Evolutionary conservation across 1,139 yeast genomes (phyloP).

Genomic region (Debaryomyces sp.): DNA sequence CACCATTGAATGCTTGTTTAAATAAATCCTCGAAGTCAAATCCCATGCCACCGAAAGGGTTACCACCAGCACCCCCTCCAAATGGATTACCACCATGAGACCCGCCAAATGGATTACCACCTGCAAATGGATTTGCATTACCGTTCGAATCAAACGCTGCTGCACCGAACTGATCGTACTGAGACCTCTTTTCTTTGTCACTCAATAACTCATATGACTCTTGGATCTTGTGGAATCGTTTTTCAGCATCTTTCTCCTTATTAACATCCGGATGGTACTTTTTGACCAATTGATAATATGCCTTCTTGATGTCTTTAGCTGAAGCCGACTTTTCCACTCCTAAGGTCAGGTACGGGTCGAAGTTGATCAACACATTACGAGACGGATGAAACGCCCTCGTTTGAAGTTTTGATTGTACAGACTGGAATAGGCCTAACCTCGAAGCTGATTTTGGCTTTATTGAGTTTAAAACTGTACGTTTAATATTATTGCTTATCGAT

Average conservation of each 20-base stretch:
- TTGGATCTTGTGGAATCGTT: slow-evolving; percentile 88
- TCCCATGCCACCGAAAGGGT: slow-evolving; percentile 52
- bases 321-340: slow-evolving; percentile 78
- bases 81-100: slow-evolving; percentile 45
- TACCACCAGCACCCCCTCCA: slow-evolving; percentile 34
- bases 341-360: slow-evolving; percentile 82
- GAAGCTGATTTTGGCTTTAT: slow-evolving; percentile 2
- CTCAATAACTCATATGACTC: slow-evolving; percentile 91
- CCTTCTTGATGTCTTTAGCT: slow-evolving; percentile 86
- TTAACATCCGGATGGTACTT: slow-evolving; percentile 96
- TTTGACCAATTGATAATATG: slow-evolving; percentile 91
- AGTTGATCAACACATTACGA: slow-evolving; percentile 26
- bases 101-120: slow-evolving; percentile 46
- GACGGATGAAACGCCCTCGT: slow-evolving; percentile 32
- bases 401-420: background rate
- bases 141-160: slow-evolving; percentile 77
- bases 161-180: slow-evolving; percentile 90
- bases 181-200: slow-evolving; percentile 84
- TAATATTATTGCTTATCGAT: slow-evolving; percentile 6
- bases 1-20: slow-evolving; percentile 65
- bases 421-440: background rate
- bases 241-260: slow-evolving; percentile 86
- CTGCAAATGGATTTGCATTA: slow-evolving; percentile 58
- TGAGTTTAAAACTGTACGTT: slow-evolving; percentile 8
- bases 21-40: slow-evolving; percentile 87